A percentile compares a stretch with the other conserved stretches of the same genome.
Evolutionary conservation across 805 yeast genomes (phyloP).

Genomic region (Candida silvatica): DNA sequence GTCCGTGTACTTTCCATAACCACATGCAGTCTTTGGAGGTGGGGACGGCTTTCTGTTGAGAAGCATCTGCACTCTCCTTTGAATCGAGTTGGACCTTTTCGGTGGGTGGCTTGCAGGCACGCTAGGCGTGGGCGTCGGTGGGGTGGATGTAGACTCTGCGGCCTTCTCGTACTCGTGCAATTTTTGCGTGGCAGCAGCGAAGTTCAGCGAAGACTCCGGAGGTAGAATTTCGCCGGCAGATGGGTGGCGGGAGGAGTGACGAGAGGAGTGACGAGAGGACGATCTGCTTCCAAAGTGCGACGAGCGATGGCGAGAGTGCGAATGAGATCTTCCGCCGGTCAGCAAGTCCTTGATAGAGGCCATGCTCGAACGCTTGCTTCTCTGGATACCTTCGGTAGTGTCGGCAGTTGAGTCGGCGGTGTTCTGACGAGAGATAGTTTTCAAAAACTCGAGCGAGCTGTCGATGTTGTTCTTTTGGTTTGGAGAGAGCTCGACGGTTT

Average conservation of each 20-base stretch:
- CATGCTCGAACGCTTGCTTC: constrained; percentile 26
- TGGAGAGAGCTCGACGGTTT: constrained; percentile 25
- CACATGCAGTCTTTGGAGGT: constrained; percentile 60
- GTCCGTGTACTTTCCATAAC: constrained; percentile 73
- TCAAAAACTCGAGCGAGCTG: constrained; percentile 31
- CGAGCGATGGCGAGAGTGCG: constrained; percentile 15
- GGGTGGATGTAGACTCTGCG: not conserved
- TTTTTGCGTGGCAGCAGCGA: constrained; percentile 6
- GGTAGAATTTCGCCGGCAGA: constrained; percentile 11
- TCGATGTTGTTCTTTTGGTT: constrained; percentile 19
- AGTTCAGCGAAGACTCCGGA: constrained; percentile 17
- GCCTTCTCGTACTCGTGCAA: not conserved
- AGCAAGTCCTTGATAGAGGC: constrained; percentile 25
- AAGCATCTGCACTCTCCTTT: constrained; percentile 44
- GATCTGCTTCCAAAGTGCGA: constrained; percentile 8
- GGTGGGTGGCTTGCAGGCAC: constrained; percentile 18
- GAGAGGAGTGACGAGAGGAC: constrained; percentile 7
- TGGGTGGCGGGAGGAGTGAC: constrained; percentile 8
- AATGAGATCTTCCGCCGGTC: constrained; percentile 24
- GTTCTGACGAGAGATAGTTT: constrained; percentile 27
- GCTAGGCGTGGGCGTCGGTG: constrained; percentile 2
- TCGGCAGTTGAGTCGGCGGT: constrained; percentile 12
- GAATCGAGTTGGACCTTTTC: constrained; percentile 34
- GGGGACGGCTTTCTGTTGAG: constrained; percentile 35
- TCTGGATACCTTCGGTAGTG: not conserved